Base-by-base conservation (phyloP, 371 early-diverging fungal species). In the Rhizopus stolonifer region DNA sequence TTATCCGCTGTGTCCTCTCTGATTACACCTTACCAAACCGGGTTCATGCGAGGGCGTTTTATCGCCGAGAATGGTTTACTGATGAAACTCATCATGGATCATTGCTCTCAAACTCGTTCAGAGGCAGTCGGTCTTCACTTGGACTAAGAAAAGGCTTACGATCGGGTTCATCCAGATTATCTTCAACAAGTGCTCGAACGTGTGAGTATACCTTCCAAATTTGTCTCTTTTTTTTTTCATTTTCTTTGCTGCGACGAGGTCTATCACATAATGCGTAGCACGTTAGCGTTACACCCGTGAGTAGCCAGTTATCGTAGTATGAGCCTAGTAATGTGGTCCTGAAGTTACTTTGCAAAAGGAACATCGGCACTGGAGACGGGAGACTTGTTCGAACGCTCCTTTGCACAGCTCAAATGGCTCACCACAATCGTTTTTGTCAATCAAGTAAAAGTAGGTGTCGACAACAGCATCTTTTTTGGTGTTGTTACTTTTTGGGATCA, bases 341-440 rank as follows among this genome's bases (percentile, higher is more conserved):
- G 36, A 48, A 48, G 48, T 48, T 48, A 48, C 34, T 48, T 48
- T 48, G 48, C 48, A 48, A 48, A 33, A 48, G 48, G 48, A 34
- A 34, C 48, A 48, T 48, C 48, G 48, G 34, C 48, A 48, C 34
- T 48, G 48, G 34, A 22, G 21, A 32, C 48, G 48, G 34, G 32
- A 48, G 48, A 48, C 34, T 19, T 29, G 29, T 29, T 29, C 29
- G 46, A 45, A 45, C 46, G 46, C 46, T 45, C 46, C 46, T 45
- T 45, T 45, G 46, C 46, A 45, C 46, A 45, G 46, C 46, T 45
- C 25, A 45, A 45, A 45, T 45, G 46, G 46, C 46, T 45, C 46
- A 45, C 46, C 26, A 45, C 46, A 45, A 26, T 45, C 46, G 25
- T 45, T 42, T 45, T 45, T 45, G 46, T n/a, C 46, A 45, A 45